Evolutionary conservation across 495 filamentous ascomycete genomes (phyloP).

Genomic region (Aspergillus conjunctus): DNA sequence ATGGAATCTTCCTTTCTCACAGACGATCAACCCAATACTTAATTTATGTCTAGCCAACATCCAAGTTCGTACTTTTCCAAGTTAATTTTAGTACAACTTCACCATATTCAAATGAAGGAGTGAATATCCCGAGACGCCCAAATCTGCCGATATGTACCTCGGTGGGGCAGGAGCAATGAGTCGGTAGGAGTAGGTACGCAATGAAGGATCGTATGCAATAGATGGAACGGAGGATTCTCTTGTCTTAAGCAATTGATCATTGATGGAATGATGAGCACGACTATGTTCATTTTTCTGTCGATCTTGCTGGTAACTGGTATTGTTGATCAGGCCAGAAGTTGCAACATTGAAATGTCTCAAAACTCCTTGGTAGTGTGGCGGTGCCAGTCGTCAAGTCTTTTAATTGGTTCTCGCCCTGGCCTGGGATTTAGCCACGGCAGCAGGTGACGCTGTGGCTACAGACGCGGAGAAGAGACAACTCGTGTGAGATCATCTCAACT

Average conservation of each 20-base stretch:
- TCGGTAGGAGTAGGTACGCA: background rate
- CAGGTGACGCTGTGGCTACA: constrained; percentile 44
- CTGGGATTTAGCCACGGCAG: constrained; percentile 33
- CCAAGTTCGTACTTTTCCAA: too few relatives aligned
- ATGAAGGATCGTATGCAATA: background rate
- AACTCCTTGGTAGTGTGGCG: constrained; percentile 22
- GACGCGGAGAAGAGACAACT: constrained; percentile 38
- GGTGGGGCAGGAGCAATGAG: too few relatives aligned
- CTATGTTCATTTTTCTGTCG: background rate
- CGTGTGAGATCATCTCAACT: constrained; percentile 25
- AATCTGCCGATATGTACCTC: too few relatives aligned
- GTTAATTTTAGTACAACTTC: too few relatives aligned
- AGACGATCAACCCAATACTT: too few relatives aligned
- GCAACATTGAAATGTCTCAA: constrained; percentile 4
- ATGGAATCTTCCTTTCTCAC: too few relatives aligned
- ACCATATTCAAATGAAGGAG: too few relatives aligned
- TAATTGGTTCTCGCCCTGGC: constrained; percentile 29
- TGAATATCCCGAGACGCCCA: too few relatives aligned
- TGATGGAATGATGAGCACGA: background rate
- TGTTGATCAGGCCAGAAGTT: background rate
- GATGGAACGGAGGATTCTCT: background rate
- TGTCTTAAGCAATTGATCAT: background rate
- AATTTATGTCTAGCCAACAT: too few relatives aligned
- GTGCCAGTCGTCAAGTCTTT: constrained; percentile 8
- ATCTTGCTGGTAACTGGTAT: background rate